Percentiles rank a stretch among this genome's conserved stretches.
Conservation (phyloP, 225 moss, liverwort and hornwort genomes). For the Lunularia cruciata region DNA sequence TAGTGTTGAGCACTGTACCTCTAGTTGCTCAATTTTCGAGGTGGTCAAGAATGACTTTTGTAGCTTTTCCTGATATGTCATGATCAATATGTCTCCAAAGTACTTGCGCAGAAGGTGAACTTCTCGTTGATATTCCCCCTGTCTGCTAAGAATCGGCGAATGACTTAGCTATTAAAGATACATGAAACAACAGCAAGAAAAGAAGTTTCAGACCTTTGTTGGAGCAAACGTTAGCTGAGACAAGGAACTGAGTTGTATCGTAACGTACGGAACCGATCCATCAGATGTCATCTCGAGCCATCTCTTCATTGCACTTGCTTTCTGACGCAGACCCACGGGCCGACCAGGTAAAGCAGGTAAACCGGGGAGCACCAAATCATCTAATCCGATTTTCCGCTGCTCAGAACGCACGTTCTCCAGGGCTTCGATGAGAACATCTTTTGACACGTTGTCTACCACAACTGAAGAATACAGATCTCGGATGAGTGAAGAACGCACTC, state of each 20-base stretch:
- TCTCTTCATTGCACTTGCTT: constrained; percentile 72
- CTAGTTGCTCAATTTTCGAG: constrained; percentile 81
- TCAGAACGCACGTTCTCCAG: constrained; percentile 23
- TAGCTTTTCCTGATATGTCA: constrained; percentile 75
- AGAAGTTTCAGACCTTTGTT: background rate
- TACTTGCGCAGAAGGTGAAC: constrained; percentile 83
- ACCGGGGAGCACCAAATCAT: constrained; percentile 59
- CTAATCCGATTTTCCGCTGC: constrained; percentile 46
- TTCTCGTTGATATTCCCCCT: constrained; percentile 64
- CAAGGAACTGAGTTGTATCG: background rate
- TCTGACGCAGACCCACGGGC: constrained; percentile 52
- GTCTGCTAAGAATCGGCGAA: constrained; percentile 6
- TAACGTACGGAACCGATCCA: constrained; percentile 50
- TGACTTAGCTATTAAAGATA: background rate
- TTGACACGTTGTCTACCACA: constrained; percentile 55
- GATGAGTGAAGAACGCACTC: too few species aligned
- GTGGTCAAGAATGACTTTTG: constrained; percentile 54
- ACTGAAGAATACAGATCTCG: constrained; percentile 33
- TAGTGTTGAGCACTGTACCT: constrained; percentile 33
- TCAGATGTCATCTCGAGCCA: constrained; percentile 81
- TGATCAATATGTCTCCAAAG: constrained; percentile 71
- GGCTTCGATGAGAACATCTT: constrained; percentile 49
- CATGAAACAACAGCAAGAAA: background rate
- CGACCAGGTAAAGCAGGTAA: constrained; percentile 49
- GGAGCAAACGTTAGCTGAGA: too few species aligned